phyloP scores from a whole-genome alignment of 345 rosid species.

The Eucalyptus pauciflora region DNA sequence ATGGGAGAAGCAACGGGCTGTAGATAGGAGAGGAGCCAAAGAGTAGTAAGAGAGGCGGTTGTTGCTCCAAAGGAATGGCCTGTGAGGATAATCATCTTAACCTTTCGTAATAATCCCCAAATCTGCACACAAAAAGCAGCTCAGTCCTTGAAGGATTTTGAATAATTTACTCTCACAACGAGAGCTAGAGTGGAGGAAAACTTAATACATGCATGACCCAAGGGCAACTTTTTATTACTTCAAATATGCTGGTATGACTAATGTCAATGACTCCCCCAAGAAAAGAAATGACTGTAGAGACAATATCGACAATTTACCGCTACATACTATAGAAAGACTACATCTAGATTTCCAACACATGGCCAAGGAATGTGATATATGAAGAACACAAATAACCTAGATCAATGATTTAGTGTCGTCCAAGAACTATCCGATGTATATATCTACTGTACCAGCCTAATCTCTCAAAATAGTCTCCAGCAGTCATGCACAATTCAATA shows the following conservation, averaged over 20 bases:
- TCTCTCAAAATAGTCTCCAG: background rate
- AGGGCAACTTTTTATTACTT: background rate
- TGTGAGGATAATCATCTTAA: slow-evolving; percentile 47
- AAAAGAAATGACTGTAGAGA: background rate
- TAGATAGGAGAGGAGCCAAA: slow-evolving; percentile 54
- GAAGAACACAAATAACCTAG: background rate
- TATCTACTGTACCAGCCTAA: background rate
- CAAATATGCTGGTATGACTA: background rate
- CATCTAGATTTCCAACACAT: background rate
- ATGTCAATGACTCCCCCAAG: background rate
- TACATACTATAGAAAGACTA: background rate
- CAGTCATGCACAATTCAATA: background rate
- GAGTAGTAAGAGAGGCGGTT: slow-evolving; percentile 50
- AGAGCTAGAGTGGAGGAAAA: background rate
- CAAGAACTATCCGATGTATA: background rate
- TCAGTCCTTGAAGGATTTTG: no score
- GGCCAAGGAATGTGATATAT: no score
- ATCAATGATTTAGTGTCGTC: background rate
- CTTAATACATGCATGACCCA: background rate
- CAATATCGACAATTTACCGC: background rate
- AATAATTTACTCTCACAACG: fast-evolving
- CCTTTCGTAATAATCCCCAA: background rate
- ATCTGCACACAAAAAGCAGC: slow-evolving; percentile 19
- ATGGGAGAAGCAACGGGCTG: slow-evolving; percentile 3
- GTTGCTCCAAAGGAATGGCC: slow-evolving; percentile 84